Percentiles rank a stretch among this genome's conserved stretches.
These are phyloP conservation scores for Plasmodium yoelii DNA, from an alignment of 169 alveolate genomes.

Conservation along the genomic window DNA sequence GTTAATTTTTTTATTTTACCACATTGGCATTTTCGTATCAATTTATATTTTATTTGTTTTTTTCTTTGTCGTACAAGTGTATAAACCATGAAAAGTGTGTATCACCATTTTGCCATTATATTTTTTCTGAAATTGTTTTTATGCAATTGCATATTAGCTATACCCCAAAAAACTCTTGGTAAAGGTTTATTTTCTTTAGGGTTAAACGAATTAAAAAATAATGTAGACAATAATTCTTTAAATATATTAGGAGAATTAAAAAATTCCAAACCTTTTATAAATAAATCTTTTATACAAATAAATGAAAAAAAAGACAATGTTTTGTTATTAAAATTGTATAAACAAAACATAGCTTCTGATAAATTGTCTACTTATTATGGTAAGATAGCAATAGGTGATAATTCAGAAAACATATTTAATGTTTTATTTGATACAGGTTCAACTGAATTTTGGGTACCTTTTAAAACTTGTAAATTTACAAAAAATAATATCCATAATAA, in stretches of 20 bases:
- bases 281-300: background rate
- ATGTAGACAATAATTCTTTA: too few relatives aligned
- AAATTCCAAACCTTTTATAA: background rate
- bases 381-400: constrained; percentile 52
- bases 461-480: constrained; percentile 68
- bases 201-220: too few relatives aligned
- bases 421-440: constrained; percentile 88
- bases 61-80: too few relatives aligned
- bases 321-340: constrained; percentile 47
- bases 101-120: too few relatives aligned
- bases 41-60: too few relatives aligned
- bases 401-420: constrained; percentile 76
- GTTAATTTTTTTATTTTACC: too few relatives aligned
- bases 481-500: constrained; percentile 39
- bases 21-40: too few relatives aligned
- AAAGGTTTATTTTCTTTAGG: too few relatives aligned
- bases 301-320: constrained; percentile 15
- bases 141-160: too few relatives aligned
- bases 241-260: background rate
- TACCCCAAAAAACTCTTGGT: too few relatives aligned
- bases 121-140: too few relatives aligned
- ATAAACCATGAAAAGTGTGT: too few relatives aligned
- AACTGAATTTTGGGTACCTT: constrained; percentile 85
- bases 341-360: constrained; percentile 42
- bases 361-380: constrained; percentile 75